Base-by-base conservation (phyloP, 2,329 filamentous ascomycete species). In the Thelonectria blattea region DNA sequence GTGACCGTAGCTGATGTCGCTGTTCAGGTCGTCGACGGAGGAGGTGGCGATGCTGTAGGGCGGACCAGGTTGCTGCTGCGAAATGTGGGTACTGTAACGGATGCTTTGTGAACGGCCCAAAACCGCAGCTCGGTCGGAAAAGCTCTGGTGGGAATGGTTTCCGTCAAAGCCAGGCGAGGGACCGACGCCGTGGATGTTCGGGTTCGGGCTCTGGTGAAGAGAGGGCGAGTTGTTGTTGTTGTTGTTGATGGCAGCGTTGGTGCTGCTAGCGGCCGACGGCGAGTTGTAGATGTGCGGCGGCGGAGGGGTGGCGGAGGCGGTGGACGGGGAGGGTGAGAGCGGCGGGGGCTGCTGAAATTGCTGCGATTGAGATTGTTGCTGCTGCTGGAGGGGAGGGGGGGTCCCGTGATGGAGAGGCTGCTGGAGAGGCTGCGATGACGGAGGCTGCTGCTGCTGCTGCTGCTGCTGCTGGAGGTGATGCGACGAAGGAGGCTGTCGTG, bases 51-150 rank as follows among this genome's bases (percentile, higher is more conserved):
- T 65, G 60, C 70, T 65, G 67, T 78, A 78, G 37, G 73, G 67
- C 32, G 64, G 42, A 50, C 71, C 56, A 58, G 63, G 65, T 63
- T 69, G 63, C 67, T 73, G 65, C 56, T 70, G 58, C 57, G 63
- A 64, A 62, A 69, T 62, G 68, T 73, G 65, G 58, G 73, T 65
- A 74, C 74, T 72, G 66, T 80, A 83, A 67, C 81, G 80, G 62
- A 83, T 80, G 63, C 81, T 84, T 73, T 85, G 82, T 14, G 82
- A 82, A 56, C 82, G 81, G 57, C 78, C 79, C 34, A 83, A 57
- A 32, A 67, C 34, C 12, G 34, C 68, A 43, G 68, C 51, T 52
- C 79, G 74, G 64, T 83, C 81, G 57, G 75, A 74, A 64, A 81
- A 83, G 63, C 85, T 82, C 47, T 64, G 66, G 65, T 73, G 74